These are phyloP conservation scores for Whalleya microplaca DNA, from an alignment of 2,329 filamentous ascomycete genomes.

Conservation along the genomic window DNA sequence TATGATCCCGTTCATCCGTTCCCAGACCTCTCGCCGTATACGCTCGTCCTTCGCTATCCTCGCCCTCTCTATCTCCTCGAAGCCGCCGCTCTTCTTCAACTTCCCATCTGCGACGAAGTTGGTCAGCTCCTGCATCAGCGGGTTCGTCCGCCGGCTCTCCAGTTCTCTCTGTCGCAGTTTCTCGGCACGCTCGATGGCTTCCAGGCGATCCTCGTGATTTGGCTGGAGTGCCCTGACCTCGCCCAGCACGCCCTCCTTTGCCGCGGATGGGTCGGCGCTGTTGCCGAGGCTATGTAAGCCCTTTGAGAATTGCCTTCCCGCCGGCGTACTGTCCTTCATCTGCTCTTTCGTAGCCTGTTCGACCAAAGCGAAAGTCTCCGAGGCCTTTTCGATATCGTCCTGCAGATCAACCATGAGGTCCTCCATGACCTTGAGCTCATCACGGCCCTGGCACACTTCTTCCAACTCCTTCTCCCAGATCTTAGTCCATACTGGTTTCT, in stretches of 20 bases:
- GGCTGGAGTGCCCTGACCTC: slow-evolving; percentile 93
- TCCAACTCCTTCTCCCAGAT: slow-evolving; percentile 99
- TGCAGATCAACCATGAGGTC: slow-evolving; percentile 90
- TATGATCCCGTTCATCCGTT: slow-evolving; percentile 62
- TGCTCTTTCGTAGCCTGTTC: slow-evolving; percentile 99
- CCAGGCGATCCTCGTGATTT: slow-evolving; percentile 89
- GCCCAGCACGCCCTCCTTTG: slow-evolving; percentile 88
- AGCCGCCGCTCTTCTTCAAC: slow-evolving; percentile 92
- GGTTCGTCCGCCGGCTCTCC: slow-evolving; percentile 72
- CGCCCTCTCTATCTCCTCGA: slow-evolving; percentile 89
- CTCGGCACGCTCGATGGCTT: slow-evolving; percentile 97
- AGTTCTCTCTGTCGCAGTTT: slow-evolving; percentile 89
- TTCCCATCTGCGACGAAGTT: slow-evolving; percentile 87
- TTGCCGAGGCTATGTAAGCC: slow-evolving; percentile 58
- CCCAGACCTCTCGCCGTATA: slow-evolving; percentile 79
- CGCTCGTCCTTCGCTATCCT: slow-evolving; percentile 85
- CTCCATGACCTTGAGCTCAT: slow-evolving; percentile 94
- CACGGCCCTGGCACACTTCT: slow-evolving; percentile 92
- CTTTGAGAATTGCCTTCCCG: slow-evolving; percentile 55
- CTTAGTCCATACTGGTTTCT: slow-evolving; percentile 98
- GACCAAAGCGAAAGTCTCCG: slow-evolving; percentile 90
- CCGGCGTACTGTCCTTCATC: slow-evolving; percentile 72
- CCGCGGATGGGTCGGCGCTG: slow-evolving; percentile 71
- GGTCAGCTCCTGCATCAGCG: slow-evolving; percentile 82
- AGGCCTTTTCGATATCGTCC: slow-evolving; percentile 93